Base-by-base conservation (phyloP, 129 eudicot genomes). In the Tagetes erecta region DNA sequence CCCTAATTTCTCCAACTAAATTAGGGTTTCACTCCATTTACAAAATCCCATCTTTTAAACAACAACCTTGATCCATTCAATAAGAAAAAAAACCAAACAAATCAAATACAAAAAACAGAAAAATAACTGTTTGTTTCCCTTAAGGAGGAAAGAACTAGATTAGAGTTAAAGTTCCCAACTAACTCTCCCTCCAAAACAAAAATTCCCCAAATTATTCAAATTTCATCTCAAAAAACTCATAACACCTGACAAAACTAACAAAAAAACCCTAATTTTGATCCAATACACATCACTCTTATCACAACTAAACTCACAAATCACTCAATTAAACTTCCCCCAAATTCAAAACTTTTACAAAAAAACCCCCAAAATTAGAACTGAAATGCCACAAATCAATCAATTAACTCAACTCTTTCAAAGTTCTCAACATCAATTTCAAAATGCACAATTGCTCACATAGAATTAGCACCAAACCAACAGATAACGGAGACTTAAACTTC, bases 171-270 rank as follows among this genome's bases (percentile, higher is more conserved):
- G 84, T 78, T 80, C 53, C 73, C 85, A 85, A 87, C 87, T 53
- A 86, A 81, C 78, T 84, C 95, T 86, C 97, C 91, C 97, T 86
- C 97, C 95, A 88, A 87, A 79, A 87, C 81, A 74, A 74, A 72
- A 78, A 62, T 45, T 44, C 42, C 82, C 82, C 68, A 74, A 41
- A 10, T 60, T 80, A 73, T 80, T 74, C 70, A 88, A 84, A 70
- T 83, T 59, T 56, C 78, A 79, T 9, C 78, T 36, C 52, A 64
- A 66, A 40, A 40, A 57, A 9, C 31, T 55, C 44, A 49, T 35
- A 68, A 77, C 57, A 76, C 78, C 52, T 77, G 12, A 73, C 67
- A 49, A 45, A 64, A 64, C 63, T 30, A 57, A 35, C 12, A 39
- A 74, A 81, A 81, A 80, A 39, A 74, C 84, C 82, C 50, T 34